Percentiles rank a stretch among this genome's conserved stretches.
phyloP scores from a whole-genome alignment of 805 yeast species.

The Pichia nanzhaoensis region DNA sequence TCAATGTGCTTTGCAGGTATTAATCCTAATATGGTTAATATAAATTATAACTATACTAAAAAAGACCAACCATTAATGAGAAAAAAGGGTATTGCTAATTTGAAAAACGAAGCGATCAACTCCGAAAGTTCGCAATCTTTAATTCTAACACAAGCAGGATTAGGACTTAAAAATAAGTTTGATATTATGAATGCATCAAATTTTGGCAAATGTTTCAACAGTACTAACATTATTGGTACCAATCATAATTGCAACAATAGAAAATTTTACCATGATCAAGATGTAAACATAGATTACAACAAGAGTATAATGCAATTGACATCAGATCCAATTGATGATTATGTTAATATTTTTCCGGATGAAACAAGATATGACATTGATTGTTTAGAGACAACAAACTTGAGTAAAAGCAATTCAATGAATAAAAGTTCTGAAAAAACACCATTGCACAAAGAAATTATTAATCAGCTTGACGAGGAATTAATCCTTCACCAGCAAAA shows the following conservation, averaged over 20 bases:
- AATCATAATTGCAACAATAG: background rate
- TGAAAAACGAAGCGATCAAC: background rate
- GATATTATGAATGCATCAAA: constrained; percentile 1
- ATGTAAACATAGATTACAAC: background rate
- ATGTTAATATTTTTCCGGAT: background rate
- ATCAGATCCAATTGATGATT: constrained; percentile 8
- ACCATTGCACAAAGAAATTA: no score
- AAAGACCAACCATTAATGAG: background rate
- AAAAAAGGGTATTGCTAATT: no score
- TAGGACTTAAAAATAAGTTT: constrained; percentile 7
- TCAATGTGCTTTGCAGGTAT: constrained; percentile 10
- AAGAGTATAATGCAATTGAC: background rate
- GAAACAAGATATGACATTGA: no score
- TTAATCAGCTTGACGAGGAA: no score
- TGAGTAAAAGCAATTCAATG: no score
- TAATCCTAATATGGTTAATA: background rate
- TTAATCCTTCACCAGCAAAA: no score
- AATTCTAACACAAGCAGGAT: constrained; percentile 4
- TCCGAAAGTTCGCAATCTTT: background rate
- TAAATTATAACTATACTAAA: background rate
- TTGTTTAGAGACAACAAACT: no score
- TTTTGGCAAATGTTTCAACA: background rate
- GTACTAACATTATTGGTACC: background rate
- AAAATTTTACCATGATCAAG: background rate
- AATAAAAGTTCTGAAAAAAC: no score